phyloP scores from a whole-genome alignment of 1,139 yeast species.

The Suhomyces atakaporum region DNA sequence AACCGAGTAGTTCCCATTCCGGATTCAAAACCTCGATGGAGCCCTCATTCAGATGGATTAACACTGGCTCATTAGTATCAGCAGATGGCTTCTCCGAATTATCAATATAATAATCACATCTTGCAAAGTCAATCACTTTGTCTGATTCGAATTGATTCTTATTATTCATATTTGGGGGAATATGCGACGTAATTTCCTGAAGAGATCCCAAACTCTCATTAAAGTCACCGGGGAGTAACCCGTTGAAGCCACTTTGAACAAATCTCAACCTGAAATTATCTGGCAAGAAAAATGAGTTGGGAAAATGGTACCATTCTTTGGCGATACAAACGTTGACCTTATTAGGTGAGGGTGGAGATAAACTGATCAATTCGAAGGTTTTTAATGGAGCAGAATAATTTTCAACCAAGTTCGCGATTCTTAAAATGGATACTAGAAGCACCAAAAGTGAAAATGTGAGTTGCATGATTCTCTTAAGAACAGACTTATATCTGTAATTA shows the following conservation, averaged over 20 bases:
- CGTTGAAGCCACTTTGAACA: constrained; percentile 78
- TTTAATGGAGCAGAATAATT: constrained; percentile 65
- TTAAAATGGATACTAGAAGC: constrained; percentile 37
- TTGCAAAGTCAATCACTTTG: constrained; percentile 45
- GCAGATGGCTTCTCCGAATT: constrained; percentile 38
- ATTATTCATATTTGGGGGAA: constrained; percentile 74
- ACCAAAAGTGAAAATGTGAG: constrained; percentile 15
- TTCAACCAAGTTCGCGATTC: constrained; percentile 44
- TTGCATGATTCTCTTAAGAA: constrained; percentile 5
- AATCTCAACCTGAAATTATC: constrained; percentile 61
- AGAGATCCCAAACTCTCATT: constrained; percentile 38
- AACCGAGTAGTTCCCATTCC: constrained; percentile 46
- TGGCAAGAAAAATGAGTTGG: constrained; percentile 81
- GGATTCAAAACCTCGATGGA: constrained; percentile 13
- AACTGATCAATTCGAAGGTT: constrained; percentile 17
- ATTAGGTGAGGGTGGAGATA: constrained; percentile 7
- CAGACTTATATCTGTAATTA: constrained; percentile 3
- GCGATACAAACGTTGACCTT: constrained; percentile 74
- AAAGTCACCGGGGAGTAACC: constrained; percentile 88
- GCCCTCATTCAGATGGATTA: constrained; percentile 20
- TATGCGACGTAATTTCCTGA: constrained; percentile 34
- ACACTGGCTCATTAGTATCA: constrained; percentile 27
- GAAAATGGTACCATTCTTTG: constrained; percentile 93
- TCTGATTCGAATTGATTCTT: constrained; percentile 58
- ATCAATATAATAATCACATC: constrained; percentile 65